A percentile compares a stretch with the other conserved stretches of the same genome.
These are phyloP conservation scores for Sugiyamaella lignohabitans DNA, from an alignment of 805 yeast genomes.

Conservation along the genomic window DNA sequence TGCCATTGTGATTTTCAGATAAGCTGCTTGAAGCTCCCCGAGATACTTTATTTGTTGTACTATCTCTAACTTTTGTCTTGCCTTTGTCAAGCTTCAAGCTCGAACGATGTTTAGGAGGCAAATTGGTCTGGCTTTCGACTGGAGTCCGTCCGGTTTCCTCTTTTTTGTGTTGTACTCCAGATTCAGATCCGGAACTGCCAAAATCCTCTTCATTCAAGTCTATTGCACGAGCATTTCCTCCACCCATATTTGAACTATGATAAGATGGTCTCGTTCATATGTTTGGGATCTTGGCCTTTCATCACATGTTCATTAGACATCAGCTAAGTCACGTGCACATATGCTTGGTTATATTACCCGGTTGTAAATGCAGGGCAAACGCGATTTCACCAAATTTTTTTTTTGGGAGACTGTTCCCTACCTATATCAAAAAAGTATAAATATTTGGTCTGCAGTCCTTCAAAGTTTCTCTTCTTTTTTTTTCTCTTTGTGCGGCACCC, in stretches of 20 bases:
- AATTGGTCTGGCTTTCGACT: too few species aligned
- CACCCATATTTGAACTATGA: not conserved
- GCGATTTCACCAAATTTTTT: too few species aligned
- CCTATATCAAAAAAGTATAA: too few species aligned
- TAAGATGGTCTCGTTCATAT: too few species aligned
- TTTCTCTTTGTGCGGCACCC: conserved; percentile 57
- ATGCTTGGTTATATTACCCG: too few species aligned
- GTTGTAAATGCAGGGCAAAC: too few species aligned
- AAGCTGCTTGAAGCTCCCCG: not conserved
- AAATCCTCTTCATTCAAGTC: conserved; percentile 6
- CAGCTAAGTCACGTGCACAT: too few species aligned
- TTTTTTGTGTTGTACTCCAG: not conserved
- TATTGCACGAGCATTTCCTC: conserved; percentile 1
- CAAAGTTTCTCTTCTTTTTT: conserved; percentile 17
- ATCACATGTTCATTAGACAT: too few species aligned
- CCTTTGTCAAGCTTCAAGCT: not conserved
- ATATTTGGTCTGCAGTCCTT: too few species aligned
- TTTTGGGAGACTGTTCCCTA: not conserved
- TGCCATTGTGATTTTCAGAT: not conserved
- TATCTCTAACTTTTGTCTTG: not conserved
- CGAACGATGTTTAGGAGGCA: too few species aligned
- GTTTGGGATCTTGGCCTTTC: too few species aligned
- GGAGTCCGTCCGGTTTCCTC: too few species aligned
- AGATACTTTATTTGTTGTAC: not conserved
- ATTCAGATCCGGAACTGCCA: not conserved